Percentiles rank a stretch among this genome's conserved stretches.
Evolutionary conservation across 208 protist species (phyloP).

Genomic region (Crithidia acanthocephali): DNA sequence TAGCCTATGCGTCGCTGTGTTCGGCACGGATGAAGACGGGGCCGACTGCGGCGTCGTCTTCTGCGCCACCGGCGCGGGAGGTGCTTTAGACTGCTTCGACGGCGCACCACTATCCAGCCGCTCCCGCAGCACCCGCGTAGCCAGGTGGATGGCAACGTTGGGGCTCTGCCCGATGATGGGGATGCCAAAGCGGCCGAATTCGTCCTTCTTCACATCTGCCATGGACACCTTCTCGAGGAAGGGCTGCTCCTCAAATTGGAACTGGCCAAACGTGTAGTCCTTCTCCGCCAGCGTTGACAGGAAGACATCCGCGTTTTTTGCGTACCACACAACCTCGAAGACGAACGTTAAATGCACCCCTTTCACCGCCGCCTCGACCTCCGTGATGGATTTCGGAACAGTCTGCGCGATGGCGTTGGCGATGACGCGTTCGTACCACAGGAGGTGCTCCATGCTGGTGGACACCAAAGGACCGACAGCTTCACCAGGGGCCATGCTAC

Average conservation of each 20-base stretch:
- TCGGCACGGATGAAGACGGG: too few species aligned
- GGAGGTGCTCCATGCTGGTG: background rate
- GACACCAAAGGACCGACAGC: background rate
- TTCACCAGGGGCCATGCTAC: conserved; percentile 1
- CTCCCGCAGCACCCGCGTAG: conserved; percentile 2
- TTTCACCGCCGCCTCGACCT: conserved; percentile 8
- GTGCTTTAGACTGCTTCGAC: too few species aligned
- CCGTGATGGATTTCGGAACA: background rate
- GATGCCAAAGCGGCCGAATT: background rate
- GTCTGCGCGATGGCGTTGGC: background rate
- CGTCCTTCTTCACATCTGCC: background rate
- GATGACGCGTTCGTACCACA: background rate
- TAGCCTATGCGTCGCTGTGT: too few species aligned
- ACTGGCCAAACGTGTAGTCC: background rate
- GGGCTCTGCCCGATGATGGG: background rate
- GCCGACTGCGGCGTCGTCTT: too few species aligned
- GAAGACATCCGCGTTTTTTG: background rate
- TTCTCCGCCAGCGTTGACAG: background rate
- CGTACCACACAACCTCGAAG: background rate
- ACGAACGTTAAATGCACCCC: background rate
- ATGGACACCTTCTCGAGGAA: background rate
- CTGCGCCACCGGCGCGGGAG: too few species aligned
- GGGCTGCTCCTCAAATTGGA: background rate
- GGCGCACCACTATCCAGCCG: background rate
- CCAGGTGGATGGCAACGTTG: background rate